Percentiles rank a stretch among this genome's conserved stretches.
These are phyloP conservation scores for Gillenia trifoliata DNA, from an alignment of 306 rosid genomes.

Conservation along the genomic window DNA sequence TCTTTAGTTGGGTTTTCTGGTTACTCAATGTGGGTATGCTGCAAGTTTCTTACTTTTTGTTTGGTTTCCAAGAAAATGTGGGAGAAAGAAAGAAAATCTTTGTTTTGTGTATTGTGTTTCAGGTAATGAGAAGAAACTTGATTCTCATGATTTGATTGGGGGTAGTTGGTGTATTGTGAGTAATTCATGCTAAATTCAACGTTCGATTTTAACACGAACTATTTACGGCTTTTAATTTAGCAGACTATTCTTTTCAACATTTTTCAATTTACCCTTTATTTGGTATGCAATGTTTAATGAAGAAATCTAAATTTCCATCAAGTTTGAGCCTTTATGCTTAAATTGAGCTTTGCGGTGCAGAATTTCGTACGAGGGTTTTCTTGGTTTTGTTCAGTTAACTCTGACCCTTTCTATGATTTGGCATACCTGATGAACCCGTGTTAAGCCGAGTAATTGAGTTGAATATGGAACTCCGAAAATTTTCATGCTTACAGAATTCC, in stretches of 20 bases:
- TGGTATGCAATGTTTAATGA: conserved; percentile 22
- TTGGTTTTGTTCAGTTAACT: background rate
- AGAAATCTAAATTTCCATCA: background rate
- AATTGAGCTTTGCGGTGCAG: background rate
- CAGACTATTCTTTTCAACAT: background rate
- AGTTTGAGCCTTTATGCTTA: background rate
- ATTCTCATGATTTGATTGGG: background rate
- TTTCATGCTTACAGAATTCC: background rate
- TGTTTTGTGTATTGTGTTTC: background rate
- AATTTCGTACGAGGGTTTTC: background rate
- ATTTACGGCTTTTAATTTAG: background rate
- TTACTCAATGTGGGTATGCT: background rate
- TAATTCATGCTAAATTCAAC: background rate
- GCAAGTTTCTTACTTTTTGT: conserved; percentile 1
- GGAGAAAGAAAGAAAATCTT: background rate
- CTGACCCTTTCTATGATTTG: conserved; percentile 3
- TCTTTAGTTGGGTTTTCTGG: conserved; percentile 9
- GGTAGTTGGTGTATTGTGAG: background rate
- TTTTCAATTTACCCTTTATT: background rate
- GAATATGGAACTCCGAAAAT: background rate
- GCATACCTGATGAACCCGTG: background rate
- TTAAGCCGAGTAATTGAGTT: background rate
- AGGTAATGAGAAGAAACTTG: background rate
- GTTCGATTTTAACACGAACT: background rate
- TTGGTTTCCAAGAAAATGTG: conserved; percentile 12